Conservation (phyloP, 2,329 filamentous ascomycete species). For the Mollisiaceae sp. region DNA sequence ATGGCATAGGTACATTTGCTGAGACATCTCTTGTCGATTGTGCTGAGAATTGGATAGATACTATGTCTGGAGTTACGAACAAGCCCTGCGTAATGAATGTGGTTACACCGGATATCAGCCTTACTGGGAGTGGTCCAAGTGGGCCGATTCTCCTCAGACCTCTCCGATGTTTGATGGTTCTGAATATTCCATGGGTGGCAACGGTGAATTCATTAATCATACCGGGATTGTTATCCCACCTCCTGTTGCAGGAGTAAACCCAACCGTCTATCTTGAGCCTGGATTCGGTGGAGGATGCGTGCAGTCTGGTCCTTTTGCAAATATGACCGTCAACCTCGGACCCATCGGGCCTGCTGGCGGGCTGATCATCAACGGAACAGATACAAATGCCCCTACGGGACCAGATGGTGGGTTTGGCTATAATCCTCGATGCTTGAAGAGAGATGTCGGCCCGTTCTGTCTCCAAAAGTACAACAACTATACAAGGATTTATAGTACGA, state of each 20-base stretch:
- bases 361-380: slow-evolving; percentile 4
- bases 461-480: slow-evolving; percentile 43
- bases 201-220: slow-evolving; percentile 46
- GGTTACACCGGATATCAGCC: slow-evolving; percentile 50
- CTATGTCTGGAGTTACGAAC: slow-evolving; percentile 48
- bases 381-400: neutral
- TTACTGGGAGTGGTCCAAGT: slow-evolving; percentile 30
- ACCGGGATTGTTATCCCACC: slow-evolving; percentile 19
- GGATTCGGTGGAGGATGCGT: slow-evolving; percentile 63
- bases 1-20: slow-evolving; percentile 50
- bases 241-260: slow-evolving; percentile 27
- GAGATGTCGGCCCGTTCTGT: slow-evolving; percentile 45
- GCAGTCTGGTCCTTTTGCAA: slow-evolving; percentile 50
- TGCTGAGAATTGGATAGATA: slow-evolving; percentile 38
- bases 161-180: slow-evolving; percentile 55
- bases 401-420: slow-evolving; percentile 34
- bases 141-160: slow-evolving; percentile 29
- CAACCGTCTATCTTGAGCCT: slow-evolving; percentile 42
- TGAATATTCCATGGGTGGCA: slow-evolving; percentile 52
- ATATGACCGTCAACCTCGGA: slow-evolving; percentile 37
- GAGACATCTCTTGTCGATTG: slow-evolving; percentile 23
- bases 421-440: slow-evolving; percentile 50
- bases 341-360: slow-evolving; percentile 13
- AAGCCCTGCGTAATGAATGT: slow-evolving; percentile 49
- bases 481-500: slow-evolving; percentile 41